Evolutionary conservation across 306 rosid genomes (phyloP).

Genomic region (barrel medic (Medicago truncatula)): MtrunA17r5.0-ANR NC_053048.1:3492001-3492500

Average conservation of each 20-base stretch:
- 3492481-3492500: constrained; percentile 67
- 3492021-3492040: constrained; percentile 28
- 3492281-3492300: constrained; percentile 48
- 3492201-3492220: constrained; percentile 51
- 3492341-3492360: constrained; percentile 47
- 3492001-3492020: constrained; percentile 3
- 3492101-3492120: constrained; percentile 18
- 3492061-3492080: constrained; percentile 33
- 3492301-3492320: constrained; percentile 46
- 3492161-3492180: constrained; percentile 38
- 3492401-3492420: constrained; percentile 51
- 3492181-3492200: constrained; percentile 49
- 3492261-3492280: constrained; percentile 44
- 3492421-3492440: constrained; percentile 80
- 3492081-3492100: constrained; percentile 27
- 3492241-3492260: constrained; percentile 56
- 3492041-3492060: constrained; percentile 9
- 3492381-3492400: background rate
- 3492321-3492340: constrained; percentile 48
- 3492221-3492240: constrained; percentile 54
- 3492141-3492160: constrained; percentile 36
- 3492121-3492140: constrained; percentile 38
- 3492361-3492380: too few relatives aligned
- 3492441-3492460: constrained; percentile 71
- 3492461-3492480: constrained; percentile 60